Evolutionary conservation across 371 early-diverging fungal species (phyloP).

Genomic region (Batkoa obscura): DNA sequence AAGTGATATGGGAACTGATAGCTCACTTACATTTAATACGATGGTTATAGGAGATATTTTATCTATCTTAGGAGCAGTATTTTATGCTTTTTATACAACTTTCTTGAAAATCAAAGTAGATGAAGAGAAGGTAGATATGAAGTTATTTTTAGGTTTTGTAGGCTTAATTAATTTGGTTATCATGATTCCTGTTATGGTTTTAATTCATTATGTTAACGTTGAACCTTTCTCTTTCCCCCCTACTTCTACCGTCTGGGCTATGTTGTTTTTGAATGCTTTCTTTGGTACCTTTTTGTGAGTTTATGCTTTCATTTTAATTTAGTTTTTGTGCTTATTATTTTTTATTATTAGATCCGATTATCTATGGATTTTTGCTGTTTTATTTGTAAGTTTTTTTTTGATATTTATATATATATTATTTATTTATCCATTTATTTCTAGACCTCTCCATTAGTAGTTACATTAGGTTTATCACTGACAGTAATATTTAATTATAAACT

Average conservation of each 20-base stretch:
- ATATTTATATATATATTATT: too few species aligned
- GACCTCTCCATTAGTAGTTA: constrained; percentile 5
- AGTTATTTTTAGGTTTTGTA: constrained; percentile 64
- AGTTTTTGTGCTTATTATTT: too few species aligned
- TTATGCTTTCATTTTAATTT: too few species aligned
- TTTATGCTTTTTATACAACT: constrained; percentile 63
- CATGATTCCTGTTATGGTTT: constrained; percentile 43
- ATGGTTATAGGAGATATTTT: constrained; percentile 40
- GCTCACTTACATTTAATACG: constrained; percentile 9
- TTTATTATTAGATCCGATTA: too few species aligned
- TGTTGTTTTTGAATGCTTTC: constrained; percentile 49
- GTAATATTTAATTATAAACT: too few species aligned
- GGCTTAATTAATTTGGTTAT: constrained; percentile 50
- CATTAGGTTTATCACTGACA: constrained; percentile 4
- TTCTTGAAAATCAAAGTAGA: constrained; percentile 47
- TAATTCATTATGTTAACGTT: constrained; percentile 38
- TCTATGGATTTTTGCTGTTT: constrained; percentile 5
- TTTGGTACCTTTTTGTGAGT: constrained; percentile 65
- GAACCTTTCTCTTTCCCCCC: constrained; percentile 47
- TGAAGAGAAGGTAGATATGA: constrained; percentile 49
- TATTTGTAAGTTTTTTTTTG: too few species aligned
- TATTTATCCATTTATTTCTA: too few species aligned
- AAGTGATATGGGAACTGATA: constrained; percentile 4
- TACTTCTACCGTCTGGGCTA: constrained; percentile 24
- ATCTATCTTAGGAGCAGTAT: constrained; percentile 47